These are phyloP conservation scores for Aspergillus fructus DNA, from an alignment of 2,329 filamentous ascomycete genomes.

Conservation along the genomic window DNA sequence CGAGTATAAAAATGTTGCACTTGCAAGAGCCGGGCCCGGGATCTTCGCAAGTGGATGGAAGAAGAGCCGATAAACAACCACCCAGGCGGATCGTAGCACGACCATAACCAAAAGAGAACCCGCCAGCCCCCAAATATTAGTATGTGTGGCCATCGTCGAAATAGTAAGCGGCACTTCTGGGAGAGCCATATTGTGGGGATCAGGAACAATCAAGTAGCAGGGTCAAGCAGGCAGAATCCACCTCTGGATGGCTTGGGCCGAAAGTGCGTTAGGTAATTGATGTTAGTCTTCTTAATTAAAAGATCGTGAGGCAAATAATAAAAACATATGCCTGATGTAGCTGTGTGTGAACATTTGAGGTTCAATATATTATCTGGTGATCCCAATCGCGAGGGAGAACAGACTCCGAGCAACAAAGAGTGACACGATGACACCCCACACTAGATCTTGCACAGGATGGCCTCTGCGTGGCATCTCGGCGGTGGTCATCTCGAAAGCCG, in stretches of 20 bases:
- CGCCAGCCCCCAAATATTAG: neutral
- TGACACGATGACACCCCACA: neutral
- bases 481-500: no score
- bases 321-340: no score
- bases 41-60: conserved; percentile 30
- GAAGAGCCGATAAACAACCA: conserved; percentile 25
- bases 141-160: neutral
- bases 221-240: neutral
- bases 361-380: neutral
- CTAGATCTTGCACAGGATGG: neutral
- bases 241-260: neutral
- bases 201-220: neutral
- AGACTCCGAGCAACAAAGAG: neutral
- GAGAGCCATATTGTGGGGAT: neutral
- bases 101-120: neutral
- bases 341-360: neutral
- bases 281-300: neutral
- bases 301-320: neutral
- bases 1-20: conserved; percentile 20
- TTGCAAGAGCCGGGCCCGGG: conserved; percentile 28
- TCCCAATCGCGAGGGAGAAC: neutral
- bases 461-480: neutral
- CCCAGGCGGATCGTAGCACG: conserved; percentile 5
- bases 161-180: neutral
- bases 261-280: neutral